Evolutionary conservation across 129 eudicot species (phyloP).

Genomic region (Tanacetum coccineum): DNA sequence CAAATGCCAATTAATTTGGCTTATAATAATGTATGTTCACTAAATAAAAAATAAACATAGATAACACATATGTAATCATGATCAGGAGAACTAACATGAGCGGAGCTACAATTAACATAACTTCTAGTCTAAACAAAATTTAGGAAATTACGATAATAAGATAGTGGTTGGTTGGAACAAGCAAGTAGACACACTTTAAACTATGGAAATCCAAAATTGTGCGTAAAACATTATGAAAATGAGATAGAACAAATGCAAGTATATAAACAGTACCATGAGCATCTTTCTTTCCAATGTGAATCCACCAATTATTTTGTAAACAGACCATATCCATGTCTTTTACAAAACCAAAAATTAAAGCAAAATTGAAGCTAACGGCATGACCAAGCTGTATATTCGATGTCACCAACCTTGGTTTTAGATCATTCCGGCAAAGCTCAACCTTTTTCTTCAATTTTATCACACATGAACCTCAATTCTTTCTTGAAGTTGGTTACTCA

Average conservation of each 20-base stretch:
- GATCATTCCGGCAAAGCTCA: slow-evolving; percentile 44
- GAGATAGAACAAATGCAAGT: background rate
- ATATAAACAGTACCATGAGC: slow-evolving; percentile 9
- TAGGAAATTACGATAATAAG: background rate
- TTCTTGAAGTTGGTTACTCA: too few species aligned
- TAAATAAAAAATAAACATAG: background rate
- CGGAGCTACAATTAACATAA: background rate
- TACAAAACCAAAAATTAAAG: slow-evolving; percentile 24
- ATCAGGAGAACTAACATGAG: background rate
- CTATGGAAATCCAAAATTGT: background rate
- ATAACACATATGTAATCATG: background rate
- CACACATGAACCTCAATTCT: slow-evolving; percentile 15
- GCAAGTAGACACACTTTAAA: background rate
- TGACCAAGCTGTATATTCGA: slow-evolving; percentile 14
- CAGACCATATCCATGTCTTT: background rate
- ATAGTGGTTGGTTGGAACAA: background rate
- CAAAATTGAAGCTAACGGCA: slow-evolving; percentile 26
- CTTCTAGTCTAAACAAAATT: background rate
- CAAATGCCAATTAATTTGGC: too few species aligned
- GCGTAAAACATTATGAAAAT: background rate
- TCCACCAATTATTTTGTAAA: background rate
- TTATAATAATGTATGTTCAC: background rate
- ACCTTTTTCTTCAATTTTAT: slow-evolving; percentile 31
- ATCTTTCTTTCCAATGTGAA: background rate
- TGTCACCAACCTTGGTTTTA: background rate